Percentiles rank a stretch among this genome's conserved stretches.
phyloP scores from a whole-genome alignment of 371 early-diverging fungal species.

The Lichtheimia ornata region DNA sequence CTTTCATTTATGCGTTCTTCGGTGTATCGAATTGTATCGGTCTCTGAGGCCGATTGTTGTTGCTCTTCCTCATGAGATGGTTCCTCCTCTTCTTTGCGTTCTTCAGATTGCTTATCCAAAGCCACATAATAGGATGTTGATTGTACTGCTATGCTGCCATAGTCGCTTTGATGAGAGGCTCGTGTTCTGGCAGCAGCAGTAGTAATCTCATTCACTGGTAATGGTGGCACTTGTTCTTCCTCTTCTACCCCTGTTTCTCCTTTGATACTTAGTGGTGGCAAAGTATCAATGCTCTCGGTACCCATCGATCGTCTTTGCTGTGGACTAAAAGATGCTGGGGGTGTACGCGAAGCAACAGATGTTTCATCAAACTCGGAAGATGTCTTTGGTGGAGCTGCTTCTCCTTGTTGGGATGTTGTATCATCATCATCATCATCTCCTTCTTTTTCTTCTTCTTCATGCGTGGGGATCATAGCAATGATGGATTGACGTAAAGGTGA shows the following conservation, averaged over 20 bases:
- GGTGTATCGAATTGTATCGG: background rate
- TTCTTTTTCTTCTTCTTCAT: background rate
- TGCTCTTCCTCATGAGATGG: background rate
- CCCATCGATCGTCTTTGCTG: conserved; percentile 9
- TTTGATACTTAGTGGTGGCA: conserved; percentile 9
- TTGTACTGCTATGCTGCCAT: conserved; percentile 5
- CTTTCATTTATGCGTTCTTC: background rate
- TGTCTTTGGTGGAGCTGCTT: background rate
- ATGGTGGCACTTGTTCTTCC: background rate
- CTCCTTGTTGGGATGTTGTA: background rate
- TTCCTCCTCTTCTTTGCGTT: background rate
- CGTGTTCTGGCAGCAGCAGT: background rate
- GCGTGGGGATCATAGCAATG: background rate
- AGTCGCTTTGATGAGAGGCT: background rate
- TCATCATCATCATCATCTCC: background rate
- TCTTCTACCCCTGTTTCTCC: background rate
- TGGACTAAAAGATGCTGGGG: conserved; percentile 19
- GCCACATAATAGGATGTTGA: conserved; percentile 1
- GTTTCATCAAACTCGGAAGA: conserved; percentile 4
- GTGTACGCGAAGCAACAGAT: conserved; percentile 10
- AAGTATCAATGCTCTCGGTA: conserved; percentile 20
- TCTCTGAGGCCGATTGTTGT: background rate
- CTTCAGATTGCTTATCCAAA: background rate
- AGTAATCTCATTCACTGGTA: background rate
- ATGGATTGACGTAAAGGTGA: background rate